These are phyloP conservation scores for Lentinus brumalis DNA, from an alignment of 768 basidiomycete genomes.

Conservation along the genomic window DNA sequence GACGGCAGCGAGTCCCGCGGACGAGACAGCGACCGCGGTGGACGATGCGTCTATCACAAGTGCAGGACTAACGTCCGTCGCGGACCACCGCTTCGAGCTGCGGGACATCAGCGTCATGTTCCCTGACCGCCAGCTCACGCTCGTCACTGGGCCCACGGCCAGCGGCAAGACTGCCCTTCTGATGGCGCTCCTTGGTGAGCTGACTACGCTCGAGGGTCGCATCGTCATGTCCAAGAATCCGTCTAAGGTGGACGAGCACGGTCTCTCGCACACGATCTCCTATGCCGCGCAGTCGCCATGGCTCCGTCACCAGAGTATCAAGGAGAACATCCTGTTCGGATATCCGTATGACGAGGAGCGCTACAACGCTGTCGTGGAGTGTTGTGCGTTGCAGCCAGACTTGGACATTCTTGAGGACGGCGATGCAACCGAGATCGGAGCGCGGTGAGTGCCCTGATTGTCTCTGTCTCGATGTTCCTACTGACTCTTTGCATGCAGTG, in stretches of 20 bases:
- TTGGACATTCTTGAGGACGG: slow-evolving; percentile 86
- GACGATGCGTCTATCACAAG: slow-evolving; percentile 24
- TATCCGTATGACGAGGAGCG: slow-evolving; percentile 61
- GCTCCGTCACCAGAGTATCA: slow-evolving; percentile 50
- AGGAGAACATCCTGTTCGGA: slow-evolving; percentile 66
- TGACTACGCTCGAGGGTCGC: slow-evolving; percentile 57
- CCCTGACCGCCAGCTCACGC: slow-evolving; percentile 68
- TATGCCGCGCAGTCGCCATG: slow-evolving; percentile 54
- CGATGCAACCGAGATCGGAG: slow-evolving; percentile 82
- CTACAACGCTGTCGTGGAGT: slow-evolving; percentile 77
- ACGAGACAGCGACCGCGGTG: slow-evolving; percentile 23
- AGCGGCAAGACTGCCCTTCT: slow-evolving; percentile 82
- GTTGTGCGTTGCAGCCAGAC: slow-evolving; percentile 82
- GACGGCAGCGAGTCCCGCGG: slow-evolving; percentile 10
- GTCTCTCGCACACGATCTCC: slow-evolving; percentile 52
- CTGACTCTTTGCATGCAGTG: slow-evolving; percentile 38
- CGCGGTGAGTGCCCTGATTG: slow-evolving; percentile 41
- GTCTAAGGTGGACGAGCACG: slow-evolving; percentile 58
- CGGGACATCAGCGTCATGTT: slow-evolving; percentile 67
- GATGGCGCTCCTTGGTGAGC: slow-evolving; percentile 72
- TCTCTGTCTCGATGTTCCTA: slow-evolving; percentile 1
- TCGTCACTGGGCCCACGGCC: slow-evolving; percentile 80
- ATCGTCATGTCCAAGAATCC: slow-evolving; percentile 70
- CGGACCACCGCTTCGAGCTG: slow-evolving; percentile 64
- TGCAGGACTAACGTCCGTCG: slow-evolving; percentile 9